Conservation (phyloP, 352 stramenopile genomes). For the Aphanomyces cochlioides region DNA sequence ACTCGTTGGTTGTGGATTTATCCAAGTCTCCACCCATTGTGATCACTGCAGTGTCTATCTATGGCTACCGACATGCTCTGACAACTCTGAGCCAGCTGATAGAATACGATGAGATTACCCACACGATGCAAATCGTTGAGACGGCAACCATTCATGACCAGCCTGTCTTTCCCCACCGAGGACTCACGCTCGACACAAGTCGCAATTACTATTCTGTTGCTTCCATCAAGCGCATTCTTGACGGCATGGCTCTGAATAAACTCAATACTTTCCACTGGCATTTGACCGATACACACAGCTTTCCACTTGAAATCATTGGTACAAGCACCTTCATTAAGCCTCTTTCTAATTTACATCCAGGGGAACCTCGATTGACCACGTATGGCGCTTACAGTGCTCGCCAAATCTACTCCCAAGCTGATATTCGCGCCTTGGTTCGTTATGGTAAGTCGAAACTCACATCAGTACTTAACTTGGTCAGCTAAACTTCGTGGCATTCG, state of each 20-base stretch:
- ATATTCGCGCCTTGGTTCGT: constrained; percentile 33
- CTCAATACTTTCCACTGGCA: constrained; percentile 34
- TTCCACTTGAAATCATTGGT: constrained; percentile 31
- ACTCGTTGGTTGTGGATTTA: constrained; percentile 1
- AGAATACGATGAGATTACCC: constrained; percentile 27
- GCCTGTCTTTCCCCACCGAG: constrained; percentile 15
- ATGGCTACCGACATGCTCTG: constrained; percentile 25
- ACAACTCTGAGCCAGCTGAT: constrained; percentile 26
- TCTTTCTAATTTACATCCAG: background rate
- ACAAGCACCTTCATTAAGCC: background rate
- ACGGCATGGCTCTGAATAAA: constrained; percentile 25
- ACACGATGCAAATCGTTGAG: constrained; percentile 16
- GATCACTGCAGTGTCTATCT: constrained; percentile 17
- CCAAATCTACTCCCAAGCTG: constrained; percentile 35
- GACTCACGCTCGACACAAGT: constrained; percentile 28
- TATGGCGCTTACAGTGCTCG: constrained; percentile 31
- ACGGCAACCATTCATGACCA: constrained; percentile 2
- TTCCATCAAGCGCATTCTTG: constrained; percentile 24
- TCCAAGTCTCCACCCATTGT: background rate
- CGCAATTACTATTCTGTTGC: constrained; percentile 29
- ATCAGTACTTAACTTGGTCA: background rate
- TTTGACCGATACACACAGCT: constrained; percentile 29
- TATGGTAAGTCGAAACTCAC: constrained; percentile 27
- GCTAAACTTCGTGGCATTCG: constrained; percentile 34
- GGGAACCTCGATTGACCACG: constrained; percentile 26